These are phyloP conservation scores for Aspergillus luchuensis DNA, from an alignment of 2,329 filamentous ascomycete species.

Conservation along the genomic window DNA sequence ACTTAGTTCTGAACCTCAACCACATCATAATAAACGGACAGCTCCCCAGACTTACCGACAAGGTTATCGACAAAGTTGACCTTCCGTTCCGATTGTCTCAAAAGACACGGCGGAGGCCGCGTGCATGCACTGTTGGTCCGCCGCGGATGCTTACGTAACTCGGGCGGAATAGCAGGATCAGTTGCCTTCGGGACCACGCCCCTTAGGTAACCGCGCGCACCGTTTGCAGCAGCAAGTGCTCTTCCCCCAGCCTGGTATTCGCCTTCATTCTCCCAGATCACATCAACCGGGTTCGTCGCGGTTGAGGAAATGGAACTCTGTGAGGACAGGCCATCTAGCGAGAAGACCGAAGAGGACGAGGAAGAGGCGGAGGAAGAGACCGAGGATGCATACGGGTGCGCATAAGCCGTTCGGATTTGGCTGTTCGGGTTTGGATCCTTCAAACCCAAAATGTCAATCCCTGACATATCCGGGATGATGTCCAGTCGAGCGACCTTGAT, in stretches of 20 bases:
- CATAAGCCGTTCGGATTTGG: constrained; percentile 39
- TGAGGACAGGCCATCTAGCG: constrained; percentile 63
- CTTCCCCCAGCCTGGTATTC: constrained; percentile 31
- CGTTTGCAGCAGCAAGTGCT: constrained; percentile 26
- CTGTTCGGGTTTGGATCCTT: constrained; percentile 41
- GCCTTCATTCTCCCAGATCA: constrained; percentile 47
- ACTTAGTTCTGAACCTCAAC: constrained; percentile 32
- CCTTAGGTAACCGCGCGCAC: constrained; percentile 31
- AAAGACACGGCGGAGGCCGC: constrained; percentile 70
- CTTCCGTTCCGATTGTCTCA: constrained; percentile 89
- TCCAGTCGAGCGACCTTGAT: constrained; percentile 27
- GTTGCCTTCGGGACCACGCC: constrained; percentile 31
- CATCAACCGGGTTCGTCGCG: constrained; percentile 62
- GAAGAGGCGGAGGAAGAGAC: constrained; percentile 75
- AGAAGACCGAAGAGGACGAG: constrained; percentile 77
- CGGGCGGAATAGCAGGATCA: constrained; percentile 40
- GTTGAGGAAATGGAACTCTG: constrained; percentile 71
- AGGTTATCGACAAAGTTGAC: constrained; percentile 94
- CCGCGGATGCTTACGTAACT: constrained; percentile 55
- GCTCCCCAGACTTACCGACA: constrained; percentile 75
- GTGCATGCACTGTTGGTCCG: constrained; percentile 56
- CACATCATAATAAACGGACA: constrained; percentile 30
- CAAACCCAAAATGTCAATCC: constrained; percentile 49
- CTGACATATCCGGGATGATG: constrained; percentile 43
- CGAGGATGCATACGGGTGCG: constrained; percentile 67